Conservation (phyloP, 2,329 filamentous ascomycete genomes). For the Aspergillus uvarum region DNA sequence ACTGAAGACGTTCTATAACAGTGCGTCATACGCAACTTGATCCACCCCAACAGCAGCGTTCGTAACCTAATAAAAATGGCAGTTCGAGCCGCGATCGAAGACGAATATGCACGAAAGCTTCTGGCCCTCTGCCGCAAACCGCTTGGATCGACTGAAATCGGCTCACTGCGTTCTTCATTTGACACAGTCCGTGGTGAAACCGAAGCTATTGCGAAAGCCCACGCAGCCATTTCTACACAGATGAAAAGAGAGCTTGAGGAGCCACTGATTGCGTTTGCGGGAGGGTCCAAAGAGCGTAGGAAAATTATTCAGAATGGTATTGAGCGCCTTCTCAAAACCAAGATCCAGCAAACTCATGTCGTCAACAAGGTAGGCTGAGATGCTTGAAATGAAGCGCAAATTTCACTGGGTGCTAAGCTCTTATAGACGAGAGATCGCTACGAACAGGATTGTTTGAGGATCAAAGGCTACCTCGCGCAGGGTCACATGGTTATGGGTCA, state of each 20-base stretch:
- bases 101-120: constrained; percentile 91
- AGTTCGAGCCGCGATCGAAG: constrained; percentile 91
- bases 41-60: neutral
- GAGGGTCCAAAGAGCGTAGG: constrained; percentile 90
- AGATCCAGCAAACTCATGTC: constrained; percentile 82
- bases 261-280: constrained; percentile 84
- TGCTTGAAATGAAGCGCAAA: neutral
- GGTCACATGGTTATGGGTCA: constrained; percentile 99
- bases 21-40: constrained; percentile 50
- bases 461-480: constrained; percentile 97
- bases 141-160: constrained; percentile 81
- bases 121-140: constrained; percentile 82
- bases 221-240: constrained; percentile 83
- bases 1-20: constrained; percentile 82
- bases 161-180: constrained; percentile 77
- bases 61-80: constrained; percentile 16
- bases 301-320: constrained; percentile 95
- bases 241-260: constrained; percentile 98
- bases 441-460: constrained; percentile 96
- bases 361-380: constrained; percentile 76
- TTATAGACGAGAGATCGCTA: constrained; percentile 80
- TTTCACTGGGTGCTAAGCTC: constrained; percentile 13
- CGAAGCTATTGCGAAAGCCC: constrained; percentile 90
- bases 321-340: constrained; percentile 89
- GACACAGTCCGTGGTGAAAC: constrained; percentile 87